Evolutionary conservation across 176 grass and related monocot species (phyloP).

Genomic region (Zoysia japonica): DNA sequence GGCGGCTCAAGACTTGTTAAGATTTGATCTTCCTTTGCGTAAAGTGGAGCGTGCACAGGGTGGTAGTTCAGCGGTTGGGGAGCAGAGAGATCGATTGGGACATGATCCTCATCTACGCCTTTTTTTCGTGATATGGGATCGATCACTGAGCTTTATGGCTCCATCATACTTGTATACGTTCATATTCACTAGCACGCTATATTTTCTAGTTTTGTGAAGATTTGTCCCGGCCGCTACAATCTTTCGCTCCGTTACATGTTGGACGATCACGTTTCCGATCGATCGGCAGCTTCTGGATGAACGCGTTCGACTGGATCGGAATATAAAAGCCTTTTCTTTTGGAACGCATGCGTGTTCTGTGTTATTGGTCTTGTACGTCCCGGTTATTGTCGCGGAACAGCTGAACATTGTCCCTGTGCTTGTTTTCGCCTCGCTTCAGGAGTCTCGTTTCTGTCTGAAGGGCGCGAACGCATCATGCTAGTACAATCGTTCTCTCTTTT

Average conservation of each 20-base stretch:
- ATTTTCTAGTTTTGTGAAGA: conserved; percentile 3
- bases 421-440: neutral
- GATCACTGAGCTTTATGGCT: neutral
- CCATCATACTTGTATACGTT: neutral
- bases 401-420: neutral
- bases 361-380: neutral
- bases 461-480: neutral
- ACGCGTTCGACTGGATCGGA: conserved; percentile 38
- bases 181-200: neutral
- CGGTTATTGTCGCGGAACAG: neutral
- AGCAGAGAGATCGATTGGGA: conserved; percentile 18
- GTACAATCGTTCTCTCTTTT: neutral
- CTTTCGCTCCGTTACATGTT: neutral
- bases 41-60: conserved; percentile 1
- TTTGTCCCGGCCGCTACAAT: neutral
- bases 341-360: neutral
- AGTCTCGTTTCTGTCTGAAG: neutral
- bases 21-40: neutral
- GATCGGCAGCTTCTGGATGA: neutral
- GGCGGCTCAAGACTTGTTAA: neutral
- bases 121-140: conserved; percentile 6
- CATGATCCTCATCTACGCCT: conserved; percentile 32
- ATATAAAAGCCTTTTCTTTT: neutral
- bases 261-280: conserved; percentile 6
- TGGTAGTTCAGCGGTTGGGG: conserved; percentile 11